Percentiles rank a stretch among this genome's conserved stretches.
Evolutionary conservation across 23 red algal species (phyloP).

Genomic region (Gracilaria domingensis): DNA sequence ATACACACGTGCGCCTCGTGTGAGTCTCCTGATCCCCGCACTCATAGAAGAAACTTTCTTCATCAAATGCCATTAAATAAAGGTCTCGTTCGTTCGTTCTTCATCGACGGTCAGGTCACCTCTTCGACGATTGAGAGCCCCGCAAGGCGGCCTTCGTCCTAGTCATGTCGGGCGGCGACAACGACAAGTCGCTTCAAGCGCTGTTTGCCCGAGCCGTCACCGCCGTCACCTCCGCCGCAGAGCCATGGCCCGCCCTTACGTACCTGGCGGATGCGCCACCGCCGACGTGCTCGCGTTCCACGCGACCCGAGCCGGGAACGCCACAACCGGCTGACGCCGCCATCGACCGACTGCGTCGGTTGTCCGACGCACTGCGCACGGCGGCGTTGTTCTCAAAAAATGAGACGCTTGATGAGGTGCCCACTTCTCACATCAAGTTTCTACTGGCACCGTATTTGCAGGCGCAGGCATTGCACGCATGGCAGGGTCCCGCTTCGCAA

Average conservation of each 20-base stretch:
- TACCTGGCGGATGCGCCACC: neutral
- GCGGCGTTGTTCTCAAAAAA: conserved; percentile 49
- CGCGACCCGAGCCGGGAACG: neutral
- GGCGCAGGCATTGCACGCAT: conserved; percentile 24
- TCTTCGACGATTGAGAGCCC: too few relatives aligned
- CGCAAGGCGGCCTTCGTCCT: too few relatives aligned
- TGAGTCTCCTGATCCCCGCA: neutral
- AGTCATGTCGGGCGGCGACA: neutral
- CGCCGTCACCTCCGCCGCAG: conserved; percentile 25
- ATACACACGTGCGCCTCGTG: neutral
- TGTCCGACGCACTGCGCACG: neutral
- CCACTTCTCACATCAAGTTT: conserved; percentile 42
- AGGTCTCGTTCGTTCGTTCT: too few relatives aligned
- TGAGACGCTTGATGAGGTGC: conserved; percentile 69
- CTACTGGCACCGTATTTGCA: conserved; percentile 56
- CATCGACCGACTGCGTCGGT: neutral
- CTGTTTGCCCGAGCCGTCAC: conserved; percentile 38
- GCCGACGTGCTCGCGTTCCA: neutral
- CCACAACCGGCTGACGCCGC: conserved; percentile 22
- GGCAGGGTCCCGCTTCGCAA: conserved; percentile 25
- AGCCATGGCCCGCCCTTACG: conserved; percentile 35
- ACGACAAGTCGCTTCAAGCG: neutral
- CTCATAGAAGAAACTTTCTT: neutral
- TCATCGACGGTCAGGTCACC: too few relatives aligned
- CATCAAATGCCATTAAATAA: too few relatives aligned